Base-by-base conservation (phyloP, 257 asterid genomes). In the Capsicum baccatum region DNA sequence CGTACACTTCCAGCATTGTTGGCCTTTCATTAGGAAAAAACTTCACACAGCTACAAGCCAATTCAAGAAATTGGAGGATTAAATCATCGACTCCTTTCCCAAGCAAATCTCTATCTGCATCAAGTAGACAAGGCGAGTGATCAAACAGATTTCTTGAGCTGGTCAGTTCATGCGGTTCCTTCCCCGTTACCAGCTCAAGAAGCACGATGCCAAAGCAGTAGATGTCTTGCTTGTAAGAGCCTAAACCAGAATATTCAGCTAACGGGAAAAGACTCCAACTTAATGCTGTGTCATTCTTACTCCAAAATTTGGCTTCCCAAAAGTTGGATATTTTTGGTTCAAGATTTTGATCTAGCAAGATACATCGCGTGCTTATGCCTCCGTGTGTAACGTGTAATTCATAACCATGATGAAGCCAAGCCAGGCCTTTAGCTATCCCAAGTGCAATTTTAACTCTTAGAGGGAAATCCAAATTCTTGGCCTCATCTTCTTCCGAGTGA, bases 381-480 rank as follows among this genome's bases (percentile, higher is more conserved):
- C 83, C 58, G 13, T 86, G 88, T 58, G 85, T 83, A 3, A 87
- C 83, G 10, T 15, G 59, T 4, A 84, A 63, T 59, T 4, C 58
- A 17, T 57, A 7, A 2, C 63, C 80, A 5, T 79, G 79, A 74
- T 87, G 88, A 15, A 87, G 87, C 88, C 86, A 87, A 12, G 88
- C 78, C 15, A 85, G 57, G 19, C 88, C 88, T 70, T 69, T 58
- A 59, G 90, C 90, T 58, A 83, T 17, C 3, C 84, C 84, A 14
- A 62, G 66, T 16, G 88, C 89, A 33, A 86, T 64, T 67, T 68
- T 86, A 42, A 85, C 68, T 64, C 88, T 86, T 54, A 56, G 39
- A 8, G 85, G 73, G 83, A 84, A 63, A 15, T 68, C 88, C 74
- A 70, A 11, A 9, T 70, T 59, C 56, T 78, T 35, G 48, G 21